A percentile compares a stretch with the other conserved stretches of the same genome.
These are phyloP conservation scores for Sophora flavescens DNA, from an alignment of 306 rosid species.

Conservation along the genomic window DNA sequence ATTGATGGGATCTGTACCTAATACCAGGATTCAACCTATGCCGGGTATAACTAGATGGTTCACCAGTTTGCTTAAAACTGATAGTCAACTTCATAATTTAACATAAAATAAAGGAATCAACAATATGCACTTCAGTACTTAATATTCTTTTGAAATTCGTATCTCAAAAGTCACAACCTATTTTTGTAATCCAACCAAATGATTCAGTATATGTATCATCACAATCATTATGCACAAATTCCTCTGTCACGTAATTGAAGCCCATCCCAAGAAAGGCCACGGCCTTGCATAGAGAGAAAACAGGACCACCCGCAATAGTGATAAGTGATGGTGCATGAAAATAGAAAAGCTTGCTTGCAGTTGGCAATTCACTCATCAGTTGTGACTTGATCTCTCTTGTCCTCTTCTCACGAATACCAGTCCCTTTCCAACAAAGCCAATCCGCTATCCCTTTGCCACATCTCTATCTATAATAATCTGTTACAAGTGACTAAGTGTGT, in stretches of 20 bases:
- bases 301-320: slow-evolving; percentile 40
- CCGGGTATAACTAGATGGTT: neutral
- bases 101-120: neutral
- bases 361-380: slow-evolving; percentile 39
- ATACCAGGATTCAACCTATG: neutral
- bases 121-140: neutral
- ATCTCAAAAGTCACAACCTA: slow-evolving; percentile 11
- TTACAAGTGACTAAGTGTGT: slow-evolving; percentile 2
- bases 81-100: slow-evolving; percentile 35
- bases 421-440: slow-evolving; percentile 31
- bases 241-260: slow-evolving; percentile 48
- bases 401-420: slow-evolving; percentile 30
- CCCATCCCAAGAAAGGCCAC: too few species aligned
- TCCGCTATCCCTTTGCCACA: neutral
- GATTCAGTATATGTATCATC: slow-evolving; percentile 9
- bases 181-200: slow-evolving; percentile 27
- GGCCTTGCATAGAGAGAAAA: too few species aligned
- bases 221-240: slow-evolving; percentile 28
- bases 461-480: neutral
- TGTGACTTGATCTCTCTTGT: slow-evolving; percentile 40
- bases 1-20: slow-evolving; percentile 15
- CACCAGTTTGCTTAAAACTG: neutral
- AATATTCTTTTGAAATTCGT: neutral
- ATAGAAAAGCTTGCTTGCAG: slow-evolving; percentile 8
- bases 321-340: neutral